Base-by-base conservation (phyloP, 1,139 yeast species). In the Suhomyces taliae region DNA sequence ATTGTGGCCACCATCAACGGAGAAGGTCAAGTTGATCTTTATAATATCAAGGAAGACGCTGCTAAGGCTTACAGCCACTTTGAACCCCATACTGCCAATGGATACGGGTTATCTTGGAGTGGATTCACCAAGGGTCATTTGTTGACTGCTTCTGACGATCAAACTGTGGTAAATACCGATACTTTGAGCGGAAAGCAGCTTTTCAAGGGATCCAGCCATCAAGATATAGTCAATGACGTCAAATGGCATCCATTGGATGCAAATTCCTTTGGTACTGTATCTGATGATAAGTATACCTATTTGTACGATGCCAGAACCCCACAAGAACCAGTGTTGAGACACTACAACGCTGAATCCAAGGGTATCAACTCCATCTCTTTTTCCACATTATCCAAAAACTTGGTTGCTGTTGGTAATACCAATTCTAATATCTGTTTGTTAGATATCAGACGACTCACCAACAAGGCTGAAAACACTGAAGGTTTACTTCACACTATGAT, bases 1-100 rank as follows among this genome's bases (percentile, higher is more conserved):
- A 64, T 82, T 0, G 78, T 90, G 11, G 93, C 96, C 3, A 83
- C 96, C 0, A 84, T 90, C 54, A 83, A 87, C 52, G 95, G 91
- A 1, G 65, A 67, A 4, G 98, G 99, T 26, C 81, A 78, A 41
- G 81, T 87, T 1, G 83, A 75, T 53, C 64, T 91, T n/a, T 89
- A 87, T 64, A 79, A 84, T 53, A 72, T 67, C 33, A 52, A 55
- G 24, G 53, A 49, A 6, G 80, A 45, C 61, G 65, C 57, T 12
- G 59, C 56, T 41, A 59, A 43, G 44, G 58, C 56, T 40, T 50
- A 58, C 9, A 56, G 59, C 27, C 74, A 66, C 46, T 66, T 83
- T 43, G 62, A 69, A n/a, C 83, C 81, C 38, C 93, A 86, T 58
- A 64, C 66, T 2, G 81, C 74, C 14, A 86, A 86, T 53, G 93